Percentiles rank a stretch among this genome's conserved stretches.
These are phyloP conservation scores for Tuber indicum DNA, from an alignment of 495 filamentous ascomycete genomes.

Conservation along the genomic window DNA sequence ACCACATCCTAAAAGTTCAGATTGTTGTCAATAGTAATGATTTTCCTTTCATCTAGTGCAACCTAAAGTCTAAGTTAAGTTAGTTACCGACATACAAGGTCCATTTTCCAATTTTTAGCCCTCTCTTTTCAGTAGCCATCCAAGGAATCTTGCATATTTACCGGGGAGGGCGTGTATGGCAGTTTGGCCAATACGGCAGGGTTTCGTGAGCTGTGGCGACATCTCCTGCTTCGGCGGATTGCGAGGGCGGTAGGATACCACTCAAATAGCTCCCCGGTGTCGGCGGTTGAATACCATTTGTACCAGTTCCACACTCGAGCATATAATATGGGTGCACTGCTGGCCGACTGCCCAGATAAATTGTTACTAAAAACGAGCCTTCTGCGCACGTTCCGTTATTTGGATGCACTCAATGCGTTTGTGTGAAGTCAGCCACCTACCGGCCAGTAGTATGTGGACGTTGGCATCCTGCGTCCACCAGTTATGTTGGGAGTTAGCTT, in stretches of 20 bases:
- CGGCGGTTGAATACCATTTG: too few species aligned
- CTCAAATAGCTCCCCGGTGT: too few species aligned
- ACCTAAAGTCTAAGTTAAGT: too few species aligned
- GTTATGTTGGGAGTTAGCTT: not conserved
- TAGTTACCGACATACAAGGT: too few species aligned
- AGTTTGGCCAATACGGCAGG: not conserved
- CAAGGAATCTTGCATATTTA: not conserved
- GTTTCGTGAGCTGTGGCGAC: not conserved
- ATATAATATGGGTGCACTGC: not conserved
- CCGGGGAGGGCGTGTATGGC: not conserved
- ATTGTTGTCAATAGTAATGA: too few species aligned
- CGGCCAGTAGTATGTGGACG: not conserved
- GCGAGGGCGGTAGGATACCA: too few species aligned
- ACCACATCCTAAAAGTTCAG: too few species aligned
- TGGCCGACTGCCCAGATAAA: not conserved
- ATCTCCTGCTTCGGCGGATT: too few species aligned
- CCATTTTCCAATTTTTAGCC: too few species aligned
- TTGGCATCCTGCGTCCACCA: not conserved
- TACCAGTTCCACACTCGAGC: not conserved
- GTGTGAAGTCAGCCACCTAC: too few species aligned
- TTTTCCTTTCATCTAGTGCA: too few species aligned
- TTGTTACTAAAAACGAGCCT: not conserved
- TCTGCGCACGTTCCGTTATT: not conserved
- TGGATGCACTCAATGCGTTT: not conserved
- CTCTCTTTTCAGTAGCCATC: too few species aligned